phyloP scores from a whole-genome alignment of 2,329 filamentous ascomycete species.

The Botrytis aclada region DNA sequence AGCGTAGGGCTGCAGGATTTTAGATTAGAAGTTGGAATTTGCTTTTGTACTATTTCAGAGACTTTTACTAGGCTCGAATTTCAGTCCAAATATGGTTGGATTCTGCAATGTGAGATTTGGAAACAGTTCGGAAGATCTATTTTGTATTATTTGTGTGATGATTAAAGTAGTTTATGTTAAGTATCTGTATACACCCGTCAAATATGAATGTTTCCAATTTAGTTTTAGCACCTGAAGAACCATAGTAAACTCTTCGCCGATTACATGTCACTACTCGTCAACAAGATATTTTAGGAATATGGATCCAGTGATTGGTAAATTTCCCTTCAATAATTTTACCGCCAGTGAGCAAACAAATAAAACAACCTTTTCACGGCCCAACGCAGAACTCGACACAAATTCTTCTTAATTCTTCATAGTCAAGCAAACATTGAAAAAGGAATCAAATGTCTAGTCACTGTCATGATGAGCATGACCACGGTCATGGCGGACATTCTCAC shows the following conservation, averaged over 20 bases:
- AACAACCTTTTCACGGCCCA: not conserved
- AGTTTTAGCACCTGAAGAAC: not conserved
- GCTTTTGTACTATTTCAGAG: not conserved
- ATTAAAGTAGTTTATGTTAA: constrained; percentile 2
- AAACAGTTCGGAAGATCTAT: not conserved
- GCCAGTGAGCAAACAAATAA: not conserved
- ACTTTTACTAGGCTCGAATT: not conserved
- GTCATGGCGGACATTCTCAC: constrained; percentile 50
- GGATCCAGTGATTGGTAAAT: constrained; percentile 6
- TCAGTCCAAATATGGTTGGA: not conserved
- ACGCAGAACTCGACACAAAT: not conserved
- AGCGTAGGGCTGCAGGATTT: constrained; percentile 36
- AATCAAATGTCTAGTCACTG: constrained; percentile 44
- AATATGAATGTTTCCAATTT: not conserved
- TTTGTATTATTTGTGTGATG: not conserved
- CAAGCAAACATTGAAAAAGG: not conserved
- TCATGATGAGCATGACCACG: constrained; percentile 44
- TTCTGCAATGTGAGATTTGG: not conserved
- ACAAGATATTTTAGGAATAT: not conserved
- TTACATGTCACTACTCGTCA: not conserved
- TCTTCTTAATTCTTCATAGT: not conserved
- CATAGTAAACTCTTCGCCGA: not conserved
- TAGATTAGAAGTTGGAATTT: constrained; percentile 9
- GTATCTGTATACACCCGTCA: not conserved
- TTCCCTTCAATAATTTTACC: not conserved